phyloP scores from a whole-genome alignment of 352 stramenopile species.

The Pythium volutum region DNA sequence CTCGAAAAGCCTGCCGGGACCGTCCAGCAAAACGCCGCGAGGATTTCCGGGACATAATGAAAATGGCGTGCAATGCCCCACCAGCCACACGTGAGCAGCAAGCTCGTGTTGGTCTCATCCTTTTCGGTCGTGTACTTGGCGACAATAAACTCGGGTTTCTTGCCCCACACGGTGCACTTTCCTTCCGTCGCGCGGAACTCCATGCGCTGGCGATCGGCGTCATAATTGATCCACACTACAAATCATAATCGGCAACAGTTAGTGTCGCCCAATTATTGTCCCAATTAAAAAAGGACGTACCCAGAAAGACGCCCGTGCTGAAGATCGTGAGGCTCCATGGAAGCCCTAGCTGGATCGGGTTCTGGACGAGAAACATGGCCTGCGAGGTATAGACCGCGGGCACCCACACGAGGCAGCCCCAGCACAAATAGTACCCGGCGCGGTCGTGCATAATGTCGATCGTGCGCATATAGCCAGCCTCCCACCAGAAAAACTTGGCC shows the following conservation, averaged over 20 bases:
- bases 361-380: slow-evolving; percentile 90
- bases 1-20: slow-evolving; percentile 56
- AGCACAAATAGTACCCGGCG: slow-evolving; percentile 95
- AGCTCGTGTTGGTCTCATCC: slow-evolving; percentile 84
- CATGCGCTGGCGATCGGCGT: slow-evolving; percentile 92
- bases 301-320: slow-evolving; percentile 70
- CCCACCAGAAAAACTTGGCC: slow-evolving; percentile 97
- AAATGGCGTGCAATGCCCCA: slow-evolving; percentile 95
- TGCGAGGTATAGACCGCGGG: slow-evolving; percentile 96
- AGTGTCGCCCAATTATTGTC: neutral
- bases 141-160: slow-evolving; percentile 89
- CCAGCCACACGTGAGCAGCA: slow-evolving; percentile 92
- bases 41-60: slow-evolving; percentile 94
- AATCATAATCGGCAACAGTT: slow-evolving; percentile 1
- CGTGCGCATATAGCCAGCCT: slow-evolving; percentile 95
- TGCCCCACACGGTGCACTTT: slow-evolving; percentile 90
- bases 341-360: slow-evolving; percentile 72
- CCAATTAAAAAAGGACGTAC: slow-evolving; percentile 28
- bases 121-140: slow-evolving; percentile 91
- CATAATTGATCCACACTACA: slow-evolving; percentile 93
- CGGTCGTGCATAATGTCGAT: slow-evolving; percentile 98
- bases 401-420: slow-evolving; percentile 97
- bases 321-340: slow-evolving; percentile 51
- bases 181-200: slow-evolving; percentile 87
- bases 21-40: slow-evolving; percentile 78